Evolutionary conservation across 306 rosid species (phyloP), one percentile per base, ranked within the genome.

Genomic region (Morella rubra): DNA sequence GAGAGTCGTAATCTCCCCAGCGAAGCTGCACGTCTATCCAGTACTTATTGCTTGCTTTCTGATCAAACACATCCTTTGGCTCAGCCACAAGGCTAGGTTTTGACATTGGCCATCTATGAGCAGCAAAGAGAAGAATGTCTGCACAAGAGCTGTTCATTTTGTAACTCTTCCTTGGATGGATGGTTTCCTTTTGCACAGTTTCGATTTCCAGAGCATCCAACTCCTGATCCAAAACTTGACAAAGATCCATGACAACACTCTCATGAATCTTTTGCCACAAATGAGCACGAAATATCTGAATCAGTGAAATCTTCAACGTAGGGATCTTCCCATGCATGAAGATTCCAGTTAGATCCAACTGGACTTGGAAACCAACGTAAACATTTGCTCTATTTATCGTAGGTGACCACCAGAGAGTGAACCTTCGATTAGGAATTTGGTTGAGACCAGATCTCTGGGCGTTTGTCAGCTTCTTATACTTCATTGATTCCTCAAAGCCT

Each of bases 371-470:
- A 80, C 99, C 99, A 52, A 96, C 99, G 60, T 96, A 96, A 52
- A 96, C 99, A 84, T 96, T 96, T 82, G 99, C 99, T 65, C 99
- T 89, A 76, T 96, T 96, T 62, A 96, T 96, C 18, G 99, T 96
- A 46, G 99, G 99, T 14, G 99, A 96, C 99, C 99, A 96, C 99
- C 99, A 96, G n/a, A 96, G 98, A 22, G 99, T 96, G 80, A 96
- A 96, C 75, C 99, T 92, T n/a, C 98, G 99, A 71, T 96, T 96
- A 42, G 99, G 99, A 50, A 96, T 96, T 85, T 96, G 99, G 86
- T 96, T 96, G 24, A 96, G 97, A 90, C 99, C 99, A 71, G 99
- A 96, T 89, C 99, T 88, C 90, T 96, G 99, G 13, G 99, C 99
- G 88, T 96, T 96, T 6, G 99, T 96, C 79, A 96, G 87, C 92